phyloP scores from a whole-genome alignment of 2,329 filamentous ascomycete species.

The Phyllosticta citriasiana region DNA sequence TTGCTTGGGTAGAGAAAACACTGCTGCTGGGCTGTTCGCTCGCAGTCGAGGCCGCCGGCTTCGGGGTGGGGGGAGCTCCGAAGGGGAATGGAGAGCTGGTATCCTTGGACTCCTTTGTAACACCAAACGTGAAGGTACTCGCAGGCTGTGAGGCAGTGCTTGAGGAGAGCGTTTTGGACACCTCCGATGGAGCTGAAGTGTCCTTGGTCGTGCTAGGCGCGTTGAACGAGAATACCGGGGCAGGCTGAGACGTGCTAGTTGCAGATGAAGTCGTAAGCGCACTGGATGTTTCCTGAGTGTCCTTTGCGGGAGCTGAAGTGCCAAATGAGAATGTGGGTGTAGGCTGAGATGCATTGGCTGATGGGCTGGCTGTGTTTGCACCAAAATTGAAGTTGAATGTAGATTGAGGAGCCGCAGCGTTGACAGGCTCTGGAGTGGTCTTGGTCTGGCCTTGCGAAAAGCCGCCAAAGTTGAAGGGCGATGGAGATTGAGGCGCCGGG shows the following conservation, averaged over 20 bases:
- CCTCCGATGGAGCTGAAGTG: too few relatives aligned
- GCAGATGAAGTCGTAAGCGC: neutral
- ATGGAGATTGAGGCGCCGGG: neutral
- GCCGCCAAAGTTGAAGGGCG: neutral
- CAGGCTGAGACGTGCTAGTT: neutral
- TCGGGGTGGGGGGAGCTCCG: neutral
- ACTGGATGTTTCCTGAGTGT: neutral
- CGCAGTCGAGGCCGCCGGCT: neutral
- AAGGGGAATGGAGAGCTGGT: neutral
- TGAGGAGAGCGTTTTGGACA: too few relatives aligned
- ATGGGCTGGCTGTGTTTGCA: neutral
- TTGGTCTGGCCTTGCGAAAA: neutral
- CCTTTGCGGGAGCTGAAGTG: neutral
- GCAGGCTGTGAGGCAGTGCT: neutral
- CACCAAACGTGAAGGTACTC: neutral
- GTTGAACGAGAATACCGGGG: neutral
- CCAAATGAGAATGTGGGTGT: neutral
- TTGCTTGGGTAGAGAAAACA: too few relatives aligned
- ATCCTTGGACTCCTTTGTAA: neutral
- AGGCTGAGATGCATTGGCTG: neutral
- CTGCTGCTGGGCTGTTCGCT: neutral
- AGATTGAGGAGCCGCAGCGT: neutral
- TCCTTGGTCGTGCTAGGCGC: neutral
- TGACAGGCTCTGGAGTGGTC: neutral
- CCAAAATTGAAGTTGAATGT: neutral